Conservation (phyloP, 148 eudicot genomes). For the Rhododendron mucronatum region DNA sequence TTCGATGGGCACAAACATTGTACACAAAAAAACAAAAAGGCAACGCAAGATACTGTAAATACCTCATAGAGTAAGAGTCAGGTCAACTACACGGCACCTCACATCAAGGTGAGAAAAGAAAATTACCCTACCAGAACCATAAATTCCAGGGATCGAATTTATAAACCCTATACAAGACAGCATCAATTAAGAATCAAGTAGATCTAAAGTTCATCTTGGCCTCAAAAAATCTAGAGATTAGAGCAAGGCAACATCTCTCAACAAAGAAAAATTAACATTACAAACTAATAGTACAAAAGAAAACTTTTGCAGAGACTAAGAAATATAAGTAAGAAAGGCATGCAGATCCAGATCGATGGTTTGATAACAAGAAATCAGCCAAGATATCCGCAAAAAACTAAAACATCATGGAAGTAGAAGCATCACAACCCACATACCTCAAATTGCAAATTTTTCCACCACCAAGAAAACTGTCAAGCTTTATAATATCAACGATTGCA, state of each 20-base stretch:
- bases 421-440: slow-evolving; percentile 10
- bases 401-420: not conserved
- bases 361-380: slow-evolving; percentile 1
- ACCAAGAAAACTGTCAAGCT: not conserved
- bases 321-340: not conserved
- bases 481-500: not conserved
- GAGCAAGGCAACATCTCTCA: not conserved
- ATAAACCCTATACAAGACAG: not conserved
- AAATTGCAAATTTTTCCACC: slow-evolving; percentile 7
- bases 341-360: slow-evolving; percentile 18
- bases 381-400: not conserved
- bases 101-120: not conserved
- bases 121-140: not conserved
- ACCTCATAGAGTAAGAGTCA: not conserved
- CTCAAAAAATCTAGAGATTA: not conserved
- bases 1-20: not conserved
- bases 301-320: not conserved
- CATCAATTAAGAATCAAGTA: slow-evolving; percentile 12
- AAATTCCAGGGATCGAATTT: not conserved
- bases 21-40: not conserved
- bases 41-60: not conserved
- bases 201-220: not conserved
- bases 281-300: not conserved
- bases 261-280: not conserved
- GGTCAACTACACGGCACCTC: not conserved